Conservation (phyloP, 345 rosid species). For the Limnanthes douglasii region DNA sequence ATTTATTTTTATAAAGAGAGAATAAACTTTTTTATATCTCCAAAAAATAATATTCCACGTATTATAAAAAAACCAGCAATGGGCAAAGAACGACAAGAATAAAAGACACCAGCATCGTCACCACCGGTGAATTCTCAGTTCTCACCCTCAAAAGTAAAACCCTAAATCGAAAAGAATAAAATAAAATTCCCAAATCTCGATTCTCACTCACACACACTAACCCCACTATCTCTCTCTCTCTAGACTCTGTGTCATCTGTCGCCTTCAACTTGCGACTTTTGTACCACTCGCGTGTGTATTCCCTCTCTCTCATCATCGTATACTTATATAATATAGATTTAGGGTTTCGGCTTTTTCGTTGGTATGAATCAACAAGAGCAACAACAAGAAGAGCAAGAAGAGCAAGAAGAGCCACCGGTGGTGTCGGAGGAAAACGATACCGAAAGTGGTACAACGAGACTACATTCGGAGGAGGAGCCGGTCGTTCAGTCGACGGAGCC, state of each 20-base stretch:
- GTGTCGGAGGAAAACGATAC: constrained; percentile 8
- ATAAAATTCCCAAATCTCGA: no score
- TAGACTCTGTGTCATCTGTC: constrained; percentile 61
- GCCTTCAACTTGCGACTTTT: constrained; percentile 91
- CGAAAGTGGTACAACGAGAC: constrained; percentile 9
- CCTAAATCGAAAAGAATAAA: no score
- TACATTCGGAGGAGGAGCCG: constrained; percentile 19
- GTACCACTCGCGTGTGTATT: no score
- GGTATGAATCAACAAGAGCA: constrained; percentile 39
- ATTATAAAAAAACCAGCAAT: no score
- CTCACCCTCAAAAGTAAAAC: no score
- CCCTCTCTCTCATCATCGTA: constrained; percentile 16
- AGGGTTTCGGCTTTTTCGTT: constrained; percentile 24
- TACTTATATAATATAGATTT: constrained; percentile 16
- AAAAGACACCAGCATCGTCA: no score
- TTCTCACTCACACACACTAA: constrained; percentile 21
- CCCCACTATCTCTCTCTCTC: constrained; percentile 46
- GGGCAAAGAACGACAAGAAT: no score
- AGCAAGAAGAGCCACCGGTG: constrained; percentile 6
- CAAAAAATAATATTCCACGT: no score
- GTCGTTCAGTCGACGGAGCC: constrained; percentile 14
- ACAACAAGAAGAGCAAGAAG: no score
- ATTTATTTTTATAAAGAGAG: no score
- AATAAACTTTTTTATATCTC: no score
- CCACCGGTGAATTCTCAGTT: no score